phyloP scores from a whole-genome alignment of 2,329 filamentous ascomycete species.

The Xylariaceae sp. region DNA sequence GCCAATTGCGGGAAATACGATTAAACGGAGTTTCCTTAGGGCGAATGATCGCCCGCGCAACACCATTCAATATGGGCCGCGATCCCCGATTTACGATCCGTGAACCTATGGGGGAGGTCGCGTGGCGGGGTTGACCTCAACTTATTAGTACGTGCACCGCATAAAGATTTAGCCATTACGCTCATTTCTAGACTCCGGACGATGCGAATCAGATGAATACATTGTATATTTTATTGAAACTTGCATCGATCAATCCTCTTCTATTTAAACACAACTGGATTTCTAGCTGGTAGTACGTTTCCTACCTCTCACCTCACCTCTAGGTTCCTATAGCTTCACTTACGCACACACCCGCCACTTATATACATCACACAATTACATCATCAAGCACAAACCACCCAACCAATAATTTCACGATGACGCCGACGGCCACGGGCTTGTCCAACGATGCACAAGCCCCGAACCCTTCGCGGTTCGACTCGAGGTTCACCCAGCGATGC shows the following conservation, averaged over 20 bases:
- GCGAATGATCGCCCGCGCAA: conserved; percentile 28
- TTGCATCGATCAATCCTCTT: conserved; percentile 1
- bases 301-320: neutral
- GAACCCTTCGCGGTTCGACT: conserved; percentile 57
- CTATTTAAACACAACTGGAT: too few relatives aligned
- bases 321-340: too few relatives aligned
- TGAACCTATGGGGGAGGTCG: conserved; percentile 15
- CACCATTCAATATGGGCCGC: conserved; percentile 19
- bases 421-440: conserved; percentile 26
- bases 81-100: conserved; percentile 24
- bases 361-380: neutral
- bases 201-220: conserved; percentile 13
- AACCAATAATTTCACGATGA: conserved; percentile 17
- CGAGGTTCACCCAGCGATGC: conserved; percentile 71
- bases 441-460: conserved; percentile 26
- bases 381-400: too few relatives aligned
- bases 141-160: conserved; percentile 12
- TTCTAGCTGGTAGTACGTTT: too few relatives aligned
- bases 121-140: conserved; percentile 26
- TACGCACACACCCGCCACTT: too few relatives aligned
- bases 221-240: conserved; percentile 6
- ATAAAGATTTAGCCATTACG: conserved; percentile 17
- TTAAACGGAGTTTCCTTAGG: conserved; percentile 20
- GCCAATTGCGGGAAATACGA: neutral
- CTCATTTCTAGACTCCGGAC: too few relatives aligned